Evolutionary conservation across 169 alveolate genomes (phyloP).

Genomic region (Theileria equi): DNA sequence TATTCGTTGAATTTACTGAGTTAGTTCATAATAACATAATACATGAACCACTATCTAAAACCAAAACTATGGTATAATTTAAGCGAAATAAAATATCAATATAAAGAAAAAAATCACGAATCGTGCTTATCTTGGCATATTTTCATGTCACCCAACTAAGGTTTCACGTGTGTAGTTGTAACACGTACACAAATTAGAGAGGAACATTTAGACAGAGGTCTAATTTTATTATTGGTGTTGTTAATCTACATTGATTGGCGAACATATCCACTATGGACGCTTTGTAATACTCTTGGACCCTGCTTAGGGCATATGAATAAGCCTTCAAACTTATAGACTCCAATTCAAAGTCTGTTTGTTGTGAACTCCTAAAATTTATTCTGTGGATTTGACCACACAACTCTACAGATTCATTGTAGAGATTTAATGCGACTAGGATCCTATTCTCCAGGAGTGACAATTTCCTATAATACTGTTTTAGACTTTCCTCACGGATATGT

Average conservation of each 20-base stretch:
- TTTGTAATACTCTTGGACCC: slow-evolving; percentile 21
- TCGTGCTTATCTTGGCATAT: too few species aligned
- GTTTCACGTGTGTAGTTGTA: too few species aligned
- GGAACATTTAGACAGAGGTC: slow-evolving; percentile 54
- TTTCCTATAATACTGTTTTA: slow-evolving; percentile 21
- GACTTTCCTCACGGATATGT: neutral
- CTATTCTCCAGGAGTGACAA: slow-evolving; percentile 28
- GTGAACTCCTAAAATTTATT: slow-evolving; percentile 9
- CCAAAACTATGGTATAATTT: too few species aligned
- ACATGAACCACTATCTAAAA: too few species aligned
- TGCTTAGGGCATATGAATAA: slow-evolving; percentile 30
- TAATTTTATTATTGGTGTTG: slow-evolving; percentile 36
- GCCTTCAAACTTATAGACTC: slow-evolving; percentile 31
- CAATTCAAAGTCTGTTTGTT: slow-evolving; percentile 39
- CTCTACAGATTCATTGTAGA: slow-evolving; percentile 13
- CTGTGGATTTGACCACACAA: slow-evolving; percentile 16
- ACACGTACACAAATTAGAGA: slow-evolving; percentile 31
- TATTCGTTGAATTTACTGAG: too few species aligned
- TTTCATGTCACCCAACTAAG: too few species aligned
- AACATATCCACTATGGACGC: slow-evolving; percentile 13
- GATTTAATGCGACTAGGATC: slow-evolving; percentile 20
- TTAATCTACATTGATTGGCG: slow-evolving; percentile 41
- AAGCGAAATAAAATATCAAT: too few species aligned
- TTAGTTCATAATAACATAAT: too few species aligned
- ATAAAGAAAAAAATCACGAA: too few species aligned